These are phyloP conservation scores for Chlamydomonas sp. DNA, from an alignment of 139 green algal genomes.

Conservation along the genomic window DNA sequence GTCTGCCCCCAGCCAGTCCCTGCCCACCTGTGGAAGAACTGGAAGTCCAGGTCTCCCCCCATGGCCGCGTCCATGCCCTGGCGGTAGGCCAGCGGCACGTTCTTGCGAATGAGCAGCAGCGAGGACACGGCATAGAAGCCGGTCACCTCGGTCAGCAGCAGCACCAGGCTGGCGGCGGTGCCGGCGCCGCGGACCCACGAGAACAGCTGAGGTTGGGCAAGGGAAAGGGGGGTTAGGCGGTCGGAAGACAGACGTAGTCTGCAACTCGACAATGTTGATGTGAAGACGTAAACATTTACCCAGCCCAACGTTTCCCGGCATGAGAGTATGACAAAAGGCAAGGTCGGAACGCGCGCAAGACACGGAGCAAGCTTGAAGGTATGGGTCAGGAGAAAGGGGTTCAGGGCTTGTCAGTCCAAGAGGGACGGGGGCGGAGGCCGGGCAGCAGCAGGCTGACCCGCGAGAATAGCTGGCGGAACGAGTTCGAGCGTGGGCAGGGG, in stretches of 20 bases:
- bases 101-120: constrained; percentile 86
- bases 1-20: background rate
- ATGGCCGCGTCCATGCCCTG: constrained; percentile 72
- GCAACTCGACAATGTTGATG: background rate
- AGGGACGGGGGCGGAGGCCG: no score
- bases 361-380: no score
- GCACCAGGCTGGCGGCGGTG: constrained; percentile 66
- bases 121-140: constrained; percentile 87
- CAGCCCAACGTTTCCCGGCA: no score
- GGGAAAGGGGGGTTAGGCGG: background rate
- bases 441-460: no score
- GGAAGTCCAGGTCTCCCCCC: constrained; percentile 85
- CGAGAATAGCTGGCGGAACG: no score
- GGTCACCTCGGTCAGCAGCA: constrained; percentile 83
- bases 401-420: no score
- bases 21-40: constrained; percentile 79
- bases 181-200: constrained; percentile 55
- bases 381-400: no score
- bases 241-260: background rate
- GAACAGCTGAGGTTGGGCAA: constrained; percentile 61
- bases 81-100: constrained; percentile 78
- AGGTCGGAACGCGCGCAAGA: no score
- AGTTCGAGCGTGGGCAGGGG: no score
- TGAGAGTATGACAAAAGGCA: no score
- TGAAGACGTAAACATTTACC: no score